Percentiles rank a stretch among this genome's conserved stretches.
Conservation (phyloP, 2,329 filamentous ascomycete genomes). For the Acrodontium crateriforme region DNA sequence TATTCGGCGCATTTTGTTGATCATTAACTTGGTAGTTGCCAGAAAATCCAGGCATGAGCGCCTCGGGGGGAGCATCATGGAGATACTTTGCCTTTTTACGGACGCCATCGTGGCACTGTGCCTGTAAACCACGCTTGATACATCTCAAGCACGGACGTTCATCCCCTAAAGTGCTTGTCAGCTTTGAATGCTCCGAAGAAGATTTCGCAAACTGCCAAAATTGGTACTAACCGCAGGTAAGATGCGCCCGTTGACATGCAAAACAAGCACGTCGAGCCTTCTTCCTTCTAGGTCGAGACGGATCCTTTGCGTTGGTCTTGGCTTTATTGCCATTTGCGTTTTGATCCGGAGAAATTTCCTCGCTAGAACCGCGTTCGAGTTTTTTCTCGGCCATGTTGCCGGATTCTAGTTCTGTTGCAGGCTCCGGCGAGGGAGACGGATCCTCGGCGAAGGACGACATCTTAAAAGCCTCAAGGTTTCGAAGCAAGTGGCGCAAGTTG, state of each 20-base stretch:
- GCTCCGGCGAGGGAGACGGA: constrained; percentile 34
- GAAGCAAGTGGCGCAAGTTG: too few species aligned
- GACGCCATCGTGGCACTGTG: constrained; percentile 87
- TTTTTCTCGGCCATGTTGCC: constrained; percentile 32
- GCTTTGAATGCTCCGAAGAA: constrained; percentile 6
- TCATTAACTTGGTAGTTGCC: constrained; percentile 42
- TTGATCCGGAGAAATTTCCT: constrained; percentile 22
- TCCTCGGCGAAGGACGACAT: constrained; percentile 37
- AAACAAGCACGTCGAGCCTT: constrained; percentile 92
- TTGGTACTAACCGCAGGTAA: constrained; percentile 84
- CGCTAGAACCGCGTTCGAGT: constrained; percentile 24
- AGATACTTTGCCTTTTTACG: constrained; percentile 99
- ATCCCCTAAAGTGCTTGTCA: constrained; percentile 50
- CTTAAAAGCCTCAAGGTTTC: constrained; percentile 27
- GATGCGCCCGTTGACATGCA: constrained; percentile 90
- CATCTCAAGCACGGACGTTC: constrained; percentile 88
- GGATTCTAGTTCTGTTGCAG: constrained; percentile 27
- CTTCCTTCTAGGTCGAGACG: constrained; percentile 75
- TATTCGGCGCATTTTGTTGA: constrained; percentile 8
- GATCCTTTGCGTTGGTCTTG: constrained; percentile 60
- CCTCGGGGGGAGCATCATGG: constrained; percentile 84
- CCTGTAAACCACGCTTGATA: constrained; percentile 82
- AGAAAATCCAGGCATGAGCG: constrained; percentile 71
- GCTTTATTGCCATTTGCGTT: constrained; percentile 22
- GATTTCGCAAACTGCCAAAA: constrained; percentile 1